Percentiles rank a stretch among this genome's conserved stretches.
phyloP scores from a whole-genome alignment of 1,139 yeast genomes.

The Suhomyces maxii region DNA sequence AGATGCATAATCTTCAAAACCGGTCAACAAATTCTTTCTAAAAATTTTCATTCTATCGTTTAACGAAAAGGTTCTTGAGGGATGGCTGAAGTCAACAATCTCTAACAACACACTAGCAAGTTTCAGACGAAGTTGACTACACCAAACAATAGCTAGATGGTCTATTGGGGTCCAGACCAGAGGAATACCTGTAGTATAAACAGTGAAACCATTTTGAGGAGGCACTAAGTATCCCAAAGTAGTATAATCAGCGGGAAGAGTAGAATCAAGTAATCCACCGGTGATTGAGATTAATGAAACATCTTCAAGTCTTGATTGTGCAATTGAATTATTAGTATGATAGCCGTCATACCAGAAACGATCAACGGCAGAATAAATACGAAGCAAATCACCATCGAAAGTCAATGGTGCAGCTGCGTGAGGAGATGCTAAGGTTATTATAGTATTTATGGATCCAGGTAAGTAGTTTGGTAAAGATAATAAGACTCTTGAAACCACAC shows the following conservation, averaged over 20 bases:
- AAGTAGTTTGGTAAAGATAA: conserved; percentile 75
- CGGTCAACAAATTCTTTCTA: conserved; percentile 53
- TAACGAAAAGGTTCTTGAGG: conserved; percentile 51
- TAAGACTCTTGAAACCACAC: conserved; percentile 83
- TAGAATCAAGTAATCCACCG: conserved; percentile 82
- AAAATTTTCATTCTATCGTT: conserved; percentile 58
- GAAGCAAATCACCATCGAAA: conserved; percentile 83
- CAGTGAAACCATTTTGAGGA: conserved; percentile 73
- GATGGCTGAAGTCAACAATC: conserved; percentile 48
- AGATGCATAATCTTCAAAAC: conserved; percentile 48
- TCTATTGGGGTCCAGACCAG: conserved; percentile 94
- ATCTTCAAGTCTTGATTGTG: conserved; percentile 43
- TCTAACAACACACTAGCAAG: conserved; percentile 62
- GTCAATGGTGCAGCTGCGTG: conserved; percentile 95
- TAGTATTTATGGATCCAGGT: conserved; percentile 74
- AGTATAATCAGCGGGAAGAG: conserved; percentile 93
- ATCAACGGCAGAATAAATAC: conserved; percentile 72
- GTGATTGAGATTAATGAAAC: conserved; percentile 74
- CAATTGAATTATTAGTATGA: conserved; percentile 24
- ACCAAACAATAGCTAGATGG: conserved; percentile 97
- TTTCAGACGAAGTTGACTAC: conserved; percentile 75
- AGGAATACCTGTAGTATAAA: conserved; percentile 84
- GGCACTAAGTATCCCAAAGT: conserved; percentile 74
- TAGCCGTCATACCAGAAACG: conserved; percentile 73
- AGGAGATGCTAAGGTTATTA: conserved; percentile 87